Evolutionary conservation across 2,329 filamentous ascomycete genomes (phyloP).

Genomic region (Hypoxylon sp.): DNA sequence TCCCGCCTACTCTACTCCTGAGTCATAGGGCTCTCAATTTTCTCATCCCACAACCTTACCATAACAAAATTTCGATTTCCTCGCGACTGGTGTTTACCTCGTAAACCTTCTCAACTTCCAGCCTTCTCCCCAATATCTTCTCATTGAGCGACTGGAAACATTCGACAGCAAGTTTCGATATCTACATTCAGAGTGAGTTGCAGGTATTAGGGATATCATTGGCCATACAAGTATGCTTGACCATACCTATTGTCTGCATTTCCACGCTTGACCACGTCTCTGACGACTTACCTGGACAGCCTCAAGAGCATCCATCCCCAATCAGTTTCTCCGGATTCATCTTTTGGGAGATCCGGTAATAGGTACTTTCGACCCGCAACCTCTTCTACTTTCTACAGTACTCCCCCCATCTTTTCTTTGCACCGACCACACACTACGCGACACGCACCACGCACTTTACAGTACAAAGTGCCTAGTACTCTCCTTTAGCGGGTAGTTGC

Average conservation of each 20-base stretch:
- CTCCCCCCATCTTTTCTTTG: neutral
- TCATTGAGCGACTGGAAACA: slow-evolving; percentile 3
- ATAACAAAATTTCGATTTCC: neutral
- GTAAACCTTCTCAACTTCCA: neutral
- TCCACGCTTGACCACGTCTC: neutral
- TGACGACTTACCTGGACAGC: neutral
- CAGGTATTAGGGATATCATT: neutral
- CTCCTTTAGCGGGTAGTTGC: neutral
- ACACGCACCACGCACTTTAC: neutral
- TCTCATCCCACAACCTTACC: slow-evolving; percentile 2
- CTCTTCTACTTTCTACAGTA: neutral
- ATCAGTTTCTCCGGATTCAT: neutral
- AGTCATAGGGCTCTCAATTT: neutral
- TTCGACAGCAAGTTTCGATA: neutral
- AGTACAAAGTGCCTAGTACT: neutral
- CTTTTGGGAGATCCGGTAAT: neutral
- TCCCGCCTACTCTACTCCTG: neutral
- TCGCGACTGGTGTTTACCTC: neutral
- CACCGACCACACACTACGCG: neutral
- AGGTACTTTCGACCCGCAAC: neutral
- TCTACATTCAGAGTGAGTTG: neutral
- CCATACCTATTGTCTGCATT: neutral
- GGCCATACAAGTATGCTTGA: slow-evolving; percentile 3
- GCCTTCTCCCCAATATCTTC: neutral
- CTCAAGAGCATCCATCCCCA: neutral